phyloP scores from a whole-genome alignment of 1,284 basidiomycete genomes.

The Meripilus lineatus region DNA sequence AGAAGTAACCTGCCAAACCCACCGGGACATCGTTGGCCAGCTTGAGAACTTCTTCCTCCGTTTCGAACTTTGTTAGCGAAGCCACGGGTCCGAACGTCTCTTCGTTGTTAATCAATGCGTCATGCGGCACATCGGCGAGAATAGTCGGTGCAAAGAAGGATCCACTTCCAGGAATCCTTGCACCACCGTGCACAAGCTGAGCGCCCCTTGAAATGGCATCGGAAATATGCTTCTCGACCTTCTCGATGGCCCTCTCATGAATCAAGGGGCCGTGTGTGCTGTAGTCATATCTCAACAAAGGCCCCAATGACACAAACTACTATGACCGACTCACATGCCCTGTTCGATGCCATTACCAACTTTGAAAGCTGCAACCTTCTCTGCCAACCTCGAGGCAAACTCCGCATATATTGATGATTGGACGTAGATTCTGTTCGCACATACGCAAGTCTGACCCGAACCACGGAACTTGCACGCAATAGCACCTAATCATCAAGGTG shows the following conservation, averaged over 20 bases:
- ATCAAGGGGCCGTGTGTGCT: slow-evolving; percentile 95
- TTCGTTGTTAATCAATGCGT: slow-evolving; percentile 62
- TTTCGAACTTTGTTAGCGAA: slow-evolving; percentile 79
- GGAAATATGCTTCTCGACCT: slow-evolving; percentile 85
- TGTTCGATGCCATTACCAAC: slow-evolving; percentile 87
- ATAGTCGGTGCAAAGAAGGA: slow-evolving; percentile 88
- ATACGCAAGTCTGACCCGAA: slow-evolving; percentile 89
- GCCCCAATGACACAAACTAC: no score
- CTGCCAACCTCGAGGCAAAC: slow-evolving; percentile 78
- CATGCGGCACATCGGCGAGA: slow-evolving; percentile 77
- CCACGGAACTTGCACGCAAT: slow-evolving; percentile 89
- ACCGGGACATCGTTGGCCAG: slow-evolving; percentile 83
- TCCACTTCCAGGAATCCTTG: slow-evolving; percentile 49
- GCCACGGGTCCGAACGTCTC: slow-evolving; percentile 91
- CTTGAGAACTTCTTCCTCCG: slow-evolving; percentile 88
- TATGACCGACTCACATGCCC: slow-evolving; percentile 51
- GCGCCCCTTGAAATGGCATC: slow-evolving; percentile 84
- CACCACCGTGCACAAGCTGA: slow-evolving; percentile 85
- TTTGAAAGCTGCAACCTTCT: slow-evolving; percentile 86
- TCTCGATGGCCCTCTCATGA: slow-evolving; percentile 80
- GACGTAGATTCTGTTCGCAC: slow-evolving; percentile 84
- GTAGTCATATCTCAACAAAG: background rate
- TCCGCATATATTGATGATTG: slow-evolving; percentile 83
- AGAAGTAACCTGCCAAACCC: slow-evolving; percentile 94
- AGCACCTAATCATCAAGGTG: slow-evolving; percentile 45